Percentiles rank a stretch among this genome's conserved stretches.
These are phyloP conservation scores for Ustilago bromivora DNA, from an alignment of 1,284 basidiomycete species.

Conservation along the genomic window DNA sequence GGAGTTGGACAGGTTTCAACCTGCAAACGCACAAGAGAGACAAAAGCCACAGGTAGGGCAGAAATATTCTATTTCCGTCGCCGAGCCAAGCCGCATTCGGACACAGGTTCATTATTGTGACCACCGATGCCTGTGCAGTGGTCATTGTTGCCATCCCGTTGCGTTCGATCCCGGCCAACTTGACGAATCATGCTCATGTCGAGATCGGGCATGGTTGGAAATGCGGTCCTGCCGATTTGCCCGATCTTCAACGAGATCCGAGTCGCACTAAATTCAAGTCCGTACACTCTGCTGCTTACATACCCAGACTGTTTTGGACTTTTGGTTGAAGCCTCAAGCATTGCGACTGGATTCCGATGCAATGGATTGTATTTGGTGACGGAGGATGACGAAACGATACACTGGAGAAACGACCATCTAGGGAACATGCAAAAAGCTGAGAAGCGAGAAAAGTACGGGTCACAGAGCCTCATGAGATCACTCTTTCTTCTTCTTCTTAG, in stretches of 20 bases:
- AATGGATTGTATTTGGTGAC: neutral
- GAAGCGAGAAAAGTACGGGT: neutral
- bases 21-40: neutral
- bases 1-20: constrained; percentile 18
- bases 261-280: too few relatives aligned
- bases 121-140: neutral
- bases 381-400: neutral
- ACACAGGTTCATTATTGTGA: neutral
- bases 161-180: neutral
- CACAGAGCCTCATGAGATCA: neutral
- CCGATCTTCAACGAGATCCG: neutral
- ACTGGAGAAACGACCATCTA: neutral
- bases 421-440: neutral
- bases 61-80: constrained; percentile 1
- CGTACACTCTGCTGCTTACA: neutral
- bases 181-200: neutral
- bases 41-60: neutral
- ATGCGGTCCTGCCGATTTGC: neutral
- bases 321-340: neutral
- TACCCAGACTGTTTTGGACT: neutral
- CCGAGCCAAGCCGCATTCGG: constrained; percentile 1
- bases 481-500: constrained; percentile 6
- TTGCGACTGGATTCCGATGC: neutral
- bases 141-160: neutral
- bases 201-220: neutral